phyloP scores from a whole-genome alignment of 352 stramenopile species.

The Phytophthora parvispora region DNA sequence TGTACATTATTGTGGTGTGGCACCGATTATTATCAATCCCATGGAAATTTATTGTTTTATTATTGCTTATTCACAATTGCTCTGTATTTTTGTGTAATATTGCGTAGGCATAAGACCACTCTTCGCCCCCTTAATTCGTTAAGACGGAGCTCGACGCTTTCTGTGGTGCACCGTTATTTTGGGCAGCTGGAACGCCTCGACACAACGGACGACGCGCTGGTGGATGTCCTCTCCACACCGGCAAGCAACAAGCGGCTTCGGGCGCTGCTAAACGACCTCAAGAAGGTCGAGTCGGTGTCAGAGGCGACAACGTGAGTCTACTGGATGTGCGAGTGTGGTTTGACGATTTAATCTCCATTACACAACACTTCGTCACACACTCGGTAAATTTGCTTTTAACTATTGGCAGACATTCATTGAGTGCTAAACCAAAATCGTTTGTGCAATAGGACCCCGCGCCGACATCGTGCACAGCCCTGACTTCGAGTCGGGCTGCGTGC shows the following conservation, averaged over 20 bases:
- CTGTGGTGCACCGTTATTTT: not conserved
- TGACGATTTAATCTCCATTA: not conserved
- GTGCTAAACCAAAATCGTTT: not conserved
- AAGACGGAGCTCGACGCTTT: not conserved
- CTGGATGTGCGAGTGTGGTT: not conserved
- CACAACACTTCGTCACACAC: not conserved
- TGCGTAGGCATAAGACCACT: not conserved
- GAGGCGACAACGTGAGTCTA: not conserved
- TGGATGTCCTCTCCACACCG: not conserved
- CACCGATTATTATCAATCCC: not conserved
- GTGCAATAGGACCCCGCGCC: not conserved
- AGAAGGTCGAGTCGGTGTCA: not conserved
- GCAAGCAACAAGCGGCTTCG: not conserved
- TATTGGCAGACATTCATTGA: not conserved
- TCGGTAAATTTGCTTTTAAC: not conserved
- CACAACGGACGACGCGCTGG: not conserved
- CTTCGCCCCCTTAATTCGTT: not conserved
- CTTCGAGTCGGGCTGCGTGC: constrained; percentile 9
- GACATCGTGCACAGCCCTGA: constrained; percentile 36
- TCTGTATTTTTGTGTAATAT: not conserved
- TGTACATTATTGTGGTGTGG: not conserved
- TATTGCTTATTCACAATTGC: too few relatives aligned
- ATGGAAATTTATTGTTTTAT: not conserved
- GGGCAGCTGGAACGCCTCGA: not conserved
- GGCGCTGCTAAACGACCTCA: not conserved